phyloP scores from a whole-genome alignment of 495 filamentous ascomycete species.

The Physcia stellaris region DNA sequence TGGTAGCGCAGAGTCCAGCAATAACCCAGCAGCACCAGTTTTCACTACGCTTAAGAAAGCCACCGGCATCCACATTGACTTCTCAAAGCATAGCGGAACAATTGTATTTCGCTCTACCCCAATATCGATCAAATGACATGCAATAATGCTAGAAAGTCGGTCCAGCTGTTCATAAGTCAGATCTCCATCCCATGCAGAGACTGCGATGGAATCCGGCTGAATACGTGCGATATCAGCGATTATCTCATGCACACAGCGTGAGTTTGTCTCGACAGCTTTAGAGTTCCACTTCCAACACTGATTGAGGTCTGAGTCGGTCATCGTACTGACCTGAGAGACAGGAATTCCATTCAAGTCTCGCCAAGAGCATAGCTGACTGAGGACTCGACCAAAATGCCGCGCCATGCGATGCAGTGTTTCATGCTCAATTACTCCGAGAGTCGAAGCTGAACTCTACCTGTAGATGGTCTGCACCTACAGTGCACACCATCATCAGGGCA shows the following conservation, averaged over 20 bases:
- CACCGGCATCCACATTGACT: slow-evolving; percentile 25
- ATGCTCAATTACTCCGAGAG: not conserved
- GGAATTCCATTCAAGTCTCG: too few species aligned
- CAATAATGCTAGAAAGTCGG: not conserved
- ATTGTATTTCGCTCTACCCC: slow-evolving; percentile 20
- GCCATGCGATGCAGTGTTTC: slow-evolving; percentile 1
- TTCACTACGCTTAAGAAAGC: slow-evolving; percentile 29
- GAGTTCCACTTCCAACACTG: not conserved
- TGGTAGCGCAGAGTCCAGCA: slow-evolving; percentile 31
- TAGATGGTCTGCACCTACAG: not conserved
- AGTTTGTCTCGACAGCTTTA: not conserved
- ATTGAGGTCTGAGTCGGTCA: too few species aligned
- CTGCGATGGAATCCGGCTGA: slow-evolving; percentile 6
- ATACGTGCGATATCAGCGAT: slow-evolving; percentile 5
- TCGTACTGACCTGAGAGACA: too few species aligned
- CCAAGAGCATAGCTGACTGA: slow-evolving; percentile 3
- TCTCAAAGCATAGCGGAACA: slow-evolving; percentile 34
- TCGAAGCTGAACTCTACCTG: slow-evolving; percentile 1
- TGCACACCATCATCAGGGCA: slow-evolving; percentile 23
- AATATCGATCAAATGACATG: slow-evolving; percentile 18
- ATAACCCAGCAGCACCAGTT: slow-evolving; percentile 32
- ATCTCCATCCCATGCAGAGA: slow-evolving; percentile 12
- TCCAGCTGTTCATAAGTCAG: slow-evolving; percentile 16
- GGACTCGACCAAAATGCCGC: slow-evolving; percentile 1
- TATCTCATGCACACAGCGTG: not conserved